Evolutionary conservation across 345 rosid genomes (phyloP), one percentile per base, ranked within the genome.

Genomic region (Gossypium rotundifolium): DNA sequence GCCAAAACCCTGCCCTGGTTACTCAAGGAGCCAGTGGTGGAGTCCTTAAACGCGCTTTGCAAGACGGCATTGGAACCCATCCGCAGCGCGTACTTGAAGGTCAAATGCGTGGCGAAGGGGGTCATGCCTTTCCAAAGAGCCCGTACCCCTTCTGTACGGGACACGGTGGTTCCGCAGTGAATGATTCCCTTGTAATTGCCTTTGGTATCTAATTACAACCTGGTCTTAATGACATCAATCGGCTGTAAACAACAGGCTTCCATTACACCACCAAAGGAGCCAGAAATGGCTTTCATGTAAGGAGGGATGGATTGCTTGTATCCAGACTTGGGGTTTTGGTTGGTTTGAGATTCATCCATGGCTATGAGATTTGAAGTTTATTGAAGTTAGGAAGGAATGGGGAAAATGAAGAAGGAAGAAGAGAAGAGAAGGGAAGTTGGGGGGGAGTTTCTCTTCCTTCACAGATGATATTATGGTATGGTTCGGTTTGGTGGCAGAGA

Each of bases 81-180:
- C 23, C 98, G 87, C 70, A 93, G 92, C 67, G 99, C 78, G 73
- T 91, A 90, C 57, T 95, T 95, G 74, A 95, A 86, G 0, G 98
- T 95, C 25, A 95, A 83, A 84, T 95, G 99, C 9, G 96, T 93
- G n/a, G 98, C 97, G 80, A 93, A 95, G 22, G 99, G 99, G 1
- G 98, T 92, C 76, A 94, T 70, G 0, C 98, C 98, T 75, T 92
- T 94, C 98, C 98, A 94, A 16, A 94, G 87, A 72, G 98, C 98
- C 6, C 93, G 83, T 23, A 88, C 84, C 49, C 98, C 98, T 79
- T 94, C 97, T 0, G 92, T 89, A 0, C 80, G 77, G 60, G 74
- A 71, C 33, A 94, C 87, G 33, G 90, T 92, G 22, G 85, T 12
- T 18, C 98, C 98, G 74, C 98, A 94, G 81, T 94, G 93, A 55